A percentile compares a stretch with the other conserved stretches of the same genome.
phyloP scores from a whole-genome alignment of 78 protist species.

The Dictyostelium purpureum region DNA sequence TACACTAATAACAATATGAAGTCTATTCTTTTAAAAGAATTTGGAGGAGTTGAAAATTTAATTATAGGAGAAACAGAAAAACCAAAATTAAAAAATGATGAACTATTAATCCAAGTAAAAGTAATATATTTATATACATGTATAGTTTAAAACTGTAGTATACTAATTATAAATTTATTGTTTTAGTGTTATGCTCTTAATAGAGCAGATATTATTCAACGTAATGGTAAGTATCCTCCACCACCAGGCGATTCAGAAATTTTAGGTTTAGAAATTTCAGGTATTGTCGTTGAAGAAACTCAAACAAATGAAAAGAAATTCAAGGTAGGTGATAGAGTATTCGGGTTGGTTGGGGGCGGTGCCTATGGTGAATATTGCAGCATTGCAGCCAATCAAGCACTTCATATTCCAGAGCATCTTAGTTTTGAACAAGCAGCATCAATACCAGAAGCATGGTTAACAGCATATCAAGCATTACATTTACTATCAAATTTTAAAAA shows the following conservation, averaged over 20 bases:
- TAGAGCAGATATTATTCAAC: slow-evolving; percentile 73
- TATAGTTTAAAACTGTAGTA: too few relatives aligned
- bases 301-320: background rate
- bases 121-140: too few relatives aligned
- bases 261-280: slow-evolving; percentile 77
- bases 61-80: slow-evolving; percentile 17
- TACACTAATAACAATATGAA: too few relatives aligned
- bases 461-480: slow-evolving; percentile 83
- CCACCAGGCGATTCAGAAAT: slow-evolving; percentile 82
- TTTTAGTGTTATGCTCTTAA: slow-evolving; percentile 72
- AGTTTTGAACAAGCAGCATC: slow-evolving; percentile 81
- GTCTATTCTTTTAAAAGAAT: slow-evolving; percentile 57
- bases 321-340: slow-evolving; percentile 46
- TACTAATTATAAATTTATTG: too few relatives aligned
- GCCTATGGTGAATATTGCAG: slow-evolving; percentile 47
- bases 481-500: slow-evolving; percentile 11
- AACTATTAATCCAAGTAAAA: slow-evolving; percentile 39
- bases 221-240: slow-evolving; percentile 79
- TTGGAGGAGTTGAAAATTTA: slow-evolving; percentile 76
- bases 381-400: slow-evolving; percentile 5
- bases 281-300: slow-evolving; percentile 5
- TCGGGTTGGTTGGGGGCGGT: slow-evolving; percentile 65
- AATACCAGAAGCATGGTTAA: slow-evolving; percentile 87
- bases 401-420: slow-evolving; percentile 50
- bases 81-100: slow-evolving; percentile 39